Conservation (phyloP, 306 rosid genomes). For the Gillenia trifoliata region DNA sequence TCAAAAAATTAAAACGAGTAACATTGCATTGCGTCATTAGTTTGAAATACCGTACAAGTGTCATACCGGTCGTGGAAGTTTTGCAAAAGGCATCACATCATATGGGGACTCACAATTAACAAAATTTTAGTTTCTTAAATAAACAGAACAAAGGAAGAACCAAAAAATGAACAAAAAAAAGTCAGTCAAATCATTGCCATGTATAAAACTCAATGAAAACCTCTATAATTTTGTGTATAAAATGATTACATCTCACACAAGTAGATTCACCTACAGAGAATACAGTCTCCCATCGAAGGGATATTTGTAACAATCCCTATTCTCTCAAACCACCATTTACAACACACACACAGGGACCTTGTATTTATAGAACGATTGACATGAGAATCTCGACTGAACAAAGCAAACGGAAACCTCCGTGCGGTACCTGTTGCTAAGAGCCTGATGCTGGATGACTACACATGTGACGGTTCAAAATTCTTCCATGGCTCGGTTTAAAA, state of each 20-base stretch:
- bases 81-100: not conserved
- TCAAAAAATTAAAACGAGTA: no score
- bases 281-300: constrained; percentile 31
- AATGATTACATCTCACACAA: constrained; percentile 37
- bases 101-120: no score
- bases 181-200: not conserved
- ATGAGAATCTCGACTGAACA: constrained; percentile 23
- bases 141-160: not conserved
- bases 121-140: no score
- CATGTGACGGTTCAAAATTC: constrained; percentile 9
- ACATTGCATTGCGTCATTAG: no score
- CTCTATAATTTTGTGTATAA: not conserved
- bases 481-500: constrained; percentile 15
- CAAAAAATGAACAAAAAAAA: not conserved
- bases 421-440: constrained; percentile 14
- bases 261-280: constrained; percentile 38
- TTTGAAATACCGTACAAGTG: no score
- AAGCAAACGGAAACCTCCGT: constrained; percentile 10
- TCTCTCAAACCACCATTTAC: constrained; percentile 28
- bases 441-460: constrained; percentile 15
- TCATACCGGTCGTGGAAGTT: rapidly evolving
- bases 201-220: not conserved
- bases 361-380: constrained; percentile 23
- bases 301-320: constrained; percentile 23
- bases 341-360: constrained; percentile 26